These are phyloP conservation scores for Actinomortierella wolfii DNA, from an alignment of 371 early-diverging fungal genomes.

Conservation along the genomic window DNA sequence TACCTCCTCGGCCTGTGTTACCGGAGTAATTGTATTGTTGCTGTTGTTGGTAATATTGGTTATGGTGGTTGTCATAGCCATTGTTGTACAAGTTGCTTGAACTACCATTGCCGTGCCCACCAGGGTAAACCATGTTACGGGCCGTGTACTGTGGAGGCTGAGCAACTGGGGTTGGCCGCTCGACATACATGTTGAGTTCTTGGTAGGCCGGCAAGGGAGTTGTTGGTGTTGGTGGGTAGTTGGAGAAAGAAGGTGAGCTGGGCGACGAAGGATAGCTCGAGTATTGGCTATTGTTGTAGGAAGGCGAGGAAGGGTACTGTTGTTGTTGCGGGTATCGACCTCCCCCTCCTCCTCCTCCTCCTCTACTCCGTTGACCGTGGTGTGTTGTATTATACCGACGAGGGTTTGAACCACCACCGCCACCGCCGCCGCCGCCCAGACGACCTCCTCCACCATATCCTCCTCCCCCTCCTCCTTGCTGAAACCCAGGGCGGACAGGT, in stretches of 20 bases:
- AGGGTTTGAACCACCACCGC: conserved; percentile 3
- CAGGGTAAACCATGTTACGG: not conserved
- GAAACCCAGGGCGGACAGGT: conserved; percentile 6
- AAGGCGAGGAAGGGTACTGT: conserved; percentile 21
- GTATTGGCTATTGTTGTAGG: conserved; percentile 32
- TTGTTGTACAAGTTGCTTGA: conserved; percentile 2
- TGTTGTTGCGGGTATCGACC: too few relatives aligned
- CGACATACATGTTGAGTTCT: conserved; percentile 15
- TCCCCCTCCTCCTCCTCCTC: too few relatives aligned
- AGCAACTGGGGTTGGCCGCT: conserved; percentile 12
- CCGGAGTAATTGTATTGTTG: conserved; percentile 4
- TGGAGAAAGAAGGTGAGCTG: conserved; percentile 26
- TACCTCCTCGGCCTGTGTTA: conserved; percentile 24
- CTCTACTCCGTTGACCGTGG: conserved; percentile 3
- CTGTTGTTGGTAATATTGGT: too few relatives aligned
- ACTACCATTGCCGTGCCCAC: not conserved
- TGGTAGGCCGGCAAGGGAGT: too few relatives aligned
- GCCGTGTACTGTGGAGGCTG: conserved; percentile 16
- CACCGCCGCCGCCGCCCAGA: conserved; percentile 1
- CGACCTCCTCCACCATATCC: conserved; percentile 8
- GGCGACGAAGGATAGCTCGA: conserved; percentile 20
- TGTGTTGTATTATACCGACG: conserved; percentile 23
- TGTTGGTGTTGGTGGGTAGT: too few relatives aligned
- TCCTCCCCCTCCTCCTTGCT: conserved; percentile 14
- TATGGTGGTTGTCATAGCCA: conserved; percentile 20